A percentile compares a stretch with the other conserved stretches of the same genome.
Conservation (phyloP, 1,139 yeast genomes). For the Nadsonia starkeyi-henricii region DNA sequence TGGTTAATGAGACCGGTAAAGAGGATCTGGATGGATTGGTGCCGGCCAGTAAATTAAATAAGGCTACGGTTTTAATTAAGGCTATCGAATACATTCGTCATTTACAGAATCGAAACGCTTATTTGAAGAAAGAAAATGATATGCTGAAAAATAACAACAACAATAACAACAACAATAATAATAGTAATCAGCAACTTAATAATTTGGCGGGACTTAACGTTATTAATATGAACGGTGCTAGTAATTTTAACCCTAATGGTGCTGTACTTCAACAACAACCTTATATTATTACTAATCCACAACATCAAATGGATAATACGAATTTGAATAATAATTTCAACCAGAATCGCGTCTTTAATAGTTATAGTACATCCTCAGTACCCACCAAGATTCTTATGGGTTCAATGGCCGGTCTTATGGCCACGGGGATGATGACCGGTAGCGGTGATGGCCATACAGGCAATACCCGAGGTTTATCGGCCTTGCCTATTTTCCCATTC, state of each 20-base stretch:
- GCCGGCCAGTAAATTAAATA: slow-evolving; percentile 79
- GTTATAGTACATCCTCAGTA: neutral
- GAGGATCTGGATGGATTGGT: slow-evolving; percentile 63
- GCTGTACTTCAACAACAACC: slow-evolving; percentile 1
- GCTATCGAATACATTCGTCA: slow-evolving; percentile 86
- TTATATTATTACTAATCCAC: neutral
- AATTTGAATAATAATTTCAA: no score
- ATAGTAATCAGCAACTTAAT: neutral
- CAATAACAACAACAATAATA: no score
- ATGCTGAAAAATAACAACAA: slow-evolving; percentile 20
- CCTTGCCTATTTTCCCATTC: slow-evolving; percentile 16
- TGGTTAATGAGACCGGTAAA: slow-evolving; percentile 22
- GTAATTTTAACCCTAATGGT: neutral
- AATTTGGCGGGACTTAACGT: neutral
- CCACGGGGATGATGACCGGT: slow-evolving; percentile 19
- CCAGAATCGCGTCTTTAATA: neutral
- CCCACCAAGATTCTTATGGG: slow-evolving; percentile 23
- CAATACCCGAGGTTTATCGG: slow-evolving; percentile 20
- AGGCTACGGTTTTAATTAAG: slow-evolving; percentile 75
- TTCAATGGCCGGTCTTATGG: slow-evolving; percentile 28
- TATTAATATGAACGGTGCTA: neutral
- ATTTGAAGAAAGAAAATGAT: slow-evolving; percentile 40
- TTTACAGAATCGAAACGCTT: slow-evolving; percentile 54
- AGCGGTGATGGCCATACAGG: slow-evolving; percentile 12
- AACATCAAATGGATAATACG: neutral